Percentiles rank a stretch among this genome's conserved stretches.
Conservation (phyloP, 129 eudicot species). For the Ambrosia trifida region DNA sequence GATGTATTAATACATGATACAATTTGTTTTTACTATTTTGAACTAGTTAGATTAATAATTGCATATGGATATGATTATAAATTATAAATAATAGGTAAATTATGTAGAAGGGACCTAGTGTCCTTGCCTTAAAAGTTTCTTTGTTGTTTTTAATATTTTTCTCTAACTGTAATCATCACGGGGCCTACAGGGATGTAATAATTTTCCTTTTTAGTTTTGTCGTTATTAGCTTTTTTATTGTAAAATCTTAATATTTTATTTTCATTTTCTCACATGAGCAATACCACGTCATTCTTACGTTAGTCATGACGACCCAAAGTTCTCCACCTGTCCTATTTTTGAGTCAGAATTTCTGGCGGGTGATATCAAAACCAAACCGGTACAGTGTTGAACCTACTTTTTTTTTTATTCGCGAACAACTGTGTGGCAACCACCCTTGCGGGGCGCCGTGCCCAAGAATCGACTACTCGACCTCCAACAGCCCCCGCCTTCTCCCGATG, state of each 20-base stretch:
- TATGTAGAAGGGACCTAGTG: neutral
- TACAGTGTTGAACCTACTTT: too few species aligned
- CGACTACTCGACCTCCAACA: too few species aligned
- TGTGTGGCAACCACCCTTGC: too few species aligned
- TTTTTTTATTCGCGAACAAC: too few species aligned
- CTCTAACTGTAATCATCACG: neutral
- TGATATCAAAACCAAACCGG: too few species aligned
- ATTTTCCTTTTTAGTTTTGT: neutral
- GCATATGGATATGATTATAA: neutral
- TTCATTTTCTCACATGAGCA: neutral
- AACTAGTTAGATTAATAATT: neutral
- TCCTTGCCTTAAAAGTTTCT: neutral
- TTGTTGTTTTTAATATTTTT: constrained; percentile 1
- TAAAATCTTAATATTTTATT: neutral
- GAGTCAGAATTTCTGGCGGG: too few species aligned
- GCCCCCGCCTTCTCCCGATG: too few species aligned
- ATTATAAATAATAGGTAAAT: neutral
- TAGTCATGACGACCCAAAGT: neutral
- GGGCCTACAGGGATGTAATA: constrained; percentile 8
- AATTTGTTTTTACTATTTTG: neutral
- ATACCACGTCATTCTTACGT: neutral
- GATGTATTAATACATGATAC: too few species aligned
- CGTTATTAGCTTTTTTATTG: neutral
- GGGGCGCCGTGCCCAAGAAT: too few species aligned
- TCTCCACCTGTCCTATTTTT: neutral